Percentiles rank a stretch among this genome's conserved stretches.
These are phyloP conservation scores for Rhodotorula sp. DNA, from an alignment of 1,284 basidiomycete species.

Conservation along the genomic window DNA sequence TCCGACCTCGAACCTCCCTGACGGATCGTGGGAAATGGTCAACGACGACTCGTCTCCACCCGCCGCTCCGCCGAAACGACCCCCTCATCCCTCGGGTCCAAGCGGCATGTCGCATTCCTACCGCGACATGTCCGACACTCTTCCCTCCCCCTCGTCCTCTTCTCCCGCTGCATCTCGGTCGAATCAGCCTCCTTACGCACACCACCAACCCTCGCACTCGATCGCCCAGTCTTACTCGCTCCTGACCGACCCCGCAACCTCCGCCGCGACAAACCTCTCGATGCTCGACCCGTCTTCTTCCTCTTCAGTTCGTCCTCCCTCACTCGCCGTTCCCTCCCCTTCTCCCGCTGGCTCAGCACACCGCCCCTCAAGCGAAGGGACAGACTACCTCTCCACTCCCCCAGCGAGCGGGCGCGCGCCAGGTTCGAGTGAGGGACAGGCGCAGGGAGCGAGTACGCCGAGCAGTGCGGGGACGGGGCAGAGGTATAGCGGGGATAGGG, in stretches of 20 bases:
- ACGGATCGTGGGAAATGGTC: constrained; percentile 15
- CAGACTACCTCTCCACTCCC: too few species aligned
- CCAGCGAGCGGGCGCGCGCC: too few species aligned
- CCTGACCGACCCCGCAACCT: constrained; percentile 35
- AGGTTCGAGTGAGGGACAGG: background rate
- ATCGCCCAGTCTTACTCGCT: constrained; percentile 21
- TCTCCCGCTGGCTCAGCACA: background rate
- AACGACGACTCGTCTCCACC: constrained; percentile 6
- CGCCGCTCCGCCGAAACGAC: constrained; percentile 3
- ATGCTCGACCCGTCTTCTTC: constrained; percentile 4
- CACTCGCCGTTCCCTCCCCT: background rate
- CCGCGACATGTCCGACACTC: constrained; percentile 22
- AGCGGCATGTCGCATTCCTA: constrained; percentile 6
- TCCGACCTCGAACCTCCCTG: background rate
- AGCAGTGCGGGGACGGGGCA: constrained; percentile 6
- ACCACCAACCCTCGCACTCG: background rate
- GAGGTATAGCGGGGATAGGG: constrained; percentile 5
- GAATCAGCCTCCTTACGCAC: background rate
- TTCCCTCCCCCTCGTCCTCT: background rate
- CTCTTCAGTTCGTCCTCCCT: background rate
- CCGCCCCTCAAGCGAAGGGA: too few species aligned
- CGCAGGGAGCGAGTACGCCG: background rate
- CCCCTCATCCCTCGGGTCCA: constrained; percentile 2
- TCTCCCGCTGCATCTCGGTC: background rate
- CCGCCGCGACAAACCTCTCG: constrained; percentile 29